Conservation (phyloP, 345 rosid species). For the Arabis alpina region DNA sequence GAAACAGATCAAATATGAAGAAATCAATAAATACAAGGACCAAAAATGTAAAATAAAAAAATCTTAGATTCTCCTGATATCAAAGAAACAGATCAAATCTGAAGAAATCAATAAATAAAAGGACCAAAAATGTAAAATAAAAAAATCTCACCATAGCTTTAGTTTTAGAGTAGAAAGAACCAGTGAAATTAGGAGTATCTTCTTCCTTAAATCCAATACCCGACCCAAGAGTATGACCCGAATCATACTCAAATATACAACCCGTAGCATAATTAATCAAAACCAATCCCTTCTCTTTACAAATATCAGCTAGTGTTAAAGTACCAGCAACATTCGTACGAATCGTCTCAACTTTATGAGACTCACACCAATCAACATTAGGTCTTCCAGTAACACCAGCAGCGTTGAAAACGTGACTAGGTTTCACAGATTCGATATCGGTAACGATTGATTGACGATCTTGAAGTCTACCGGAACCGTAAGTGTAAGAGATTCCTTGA, state of each 20-base stretch:
- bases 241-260: constrained; percentile 86
- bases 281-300: constrained; percentile 70
- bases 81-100: not conserved
- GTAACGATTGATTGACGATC: constrained; percentile 67
- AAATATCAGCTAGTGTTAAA: constrained; percentile 80
- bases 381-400: constrained; percentile 96
- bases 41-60: not conserved
- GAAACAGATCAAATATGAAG: not conserved
- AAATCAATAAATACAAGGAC: not conserved
- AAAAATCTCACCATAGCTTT: constrained; percentile 79
- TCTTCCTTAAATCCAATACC: constrained; percentile 92
- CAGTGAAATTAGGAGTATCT: constrained; percentile 82
- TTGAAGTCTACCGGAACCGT: constrained; percentile 87
- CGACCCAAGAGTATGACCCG: constrained; percentile 67
- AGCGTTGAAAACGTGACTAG: constrained; percentile 91
- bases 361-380: constrained; percentile 95
- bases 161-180: constrained; percentile 92
- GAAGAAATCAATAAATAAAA: not conserved
- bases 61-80: no score
- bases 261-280: constrained; percentile 88
- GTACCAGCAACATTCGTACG: constrained; percentile 87
- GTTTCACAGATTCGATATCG: constrained; percentile 63
- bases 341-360: constrained; percentile 92
- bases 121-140: constrained; percentile 6
- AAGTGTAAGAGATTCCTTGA: constrained; percentile 63